phyloP scores from a whole-genome alignment of 2,329 filamentous ascomycete genomes.

The Ceratocystis colombiana region DNA sequence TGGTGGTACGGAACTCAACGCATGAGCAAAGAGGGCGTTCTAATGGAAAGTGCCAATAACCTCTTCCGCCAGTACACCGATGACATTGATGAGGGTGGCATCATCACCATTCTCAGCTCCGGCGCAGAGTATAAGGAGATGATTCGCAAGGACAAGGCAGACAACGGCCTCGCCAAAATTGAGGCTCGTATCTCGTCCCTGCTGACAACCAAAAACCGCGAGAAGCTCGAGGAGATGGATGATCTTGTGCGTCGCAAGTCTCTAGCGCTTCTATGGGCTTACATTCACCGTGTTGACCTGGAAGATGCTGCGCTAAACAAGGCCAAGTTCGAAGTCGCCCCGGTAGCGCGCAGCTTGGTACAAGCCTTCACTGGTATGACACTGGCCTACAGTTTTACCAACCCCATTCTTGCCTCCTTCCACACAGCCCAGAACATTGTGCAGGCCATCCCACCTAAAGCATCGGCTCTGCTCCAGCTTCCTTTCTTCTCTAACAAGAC shows the following conservation, averaged over 20 bases:
- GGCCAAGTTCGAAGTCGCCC: constrained; percentile 81
- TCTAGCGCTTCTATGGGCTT: constrained; percentile 85
- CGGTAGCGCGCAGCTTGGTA: constrained; percentile 74
- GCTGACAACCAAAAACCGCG: constrained; percentile 58
- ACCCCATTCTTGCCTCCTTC: constrained; percentile 73
- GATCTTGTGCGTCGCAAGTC: constrained; percentile 73
- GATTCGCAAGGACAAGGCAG: constrained; percentile 66
- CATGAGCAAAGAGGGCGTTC: constrained; percentile 83
- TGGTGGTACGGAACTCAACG: constrained; percentile 99
- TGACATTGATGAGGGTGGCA: constrained; percentile 65
- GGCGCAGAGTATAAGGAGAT: constrained; percentile 76
- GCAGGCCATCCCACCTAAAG: constrained; percentile 73
- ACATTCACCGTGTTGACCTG: constrained; percentile 78
- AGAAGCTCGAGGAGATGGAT: constrained; percentile 69
- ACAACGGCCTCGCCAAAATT: constrained; percentile 69
- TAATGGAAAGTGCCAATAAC: constrained; percentile 87
- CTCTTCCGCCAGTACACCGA: constrained; percentile 91
- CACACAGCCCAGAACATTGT: constrained; percentile 75
- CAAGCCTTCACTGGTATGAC: constrained; percentile 79
- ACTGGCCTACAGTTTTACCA: constrained; percentile 75
- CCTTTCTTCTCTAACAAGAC: constrained; percentile 68
- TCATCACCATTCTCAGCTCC: constrained; percentile 69
- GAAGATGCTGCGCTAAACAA: constrained; percentile 66
- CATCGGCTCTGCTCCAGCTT: constrained; percentile 82
- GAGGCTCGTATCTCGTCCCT: constrained; percentile 68